Evolutionary conservation across 495 filamentous ascomycete genomes (phyloP).

Genomic region (Daldinia bambusicola): DNA sequence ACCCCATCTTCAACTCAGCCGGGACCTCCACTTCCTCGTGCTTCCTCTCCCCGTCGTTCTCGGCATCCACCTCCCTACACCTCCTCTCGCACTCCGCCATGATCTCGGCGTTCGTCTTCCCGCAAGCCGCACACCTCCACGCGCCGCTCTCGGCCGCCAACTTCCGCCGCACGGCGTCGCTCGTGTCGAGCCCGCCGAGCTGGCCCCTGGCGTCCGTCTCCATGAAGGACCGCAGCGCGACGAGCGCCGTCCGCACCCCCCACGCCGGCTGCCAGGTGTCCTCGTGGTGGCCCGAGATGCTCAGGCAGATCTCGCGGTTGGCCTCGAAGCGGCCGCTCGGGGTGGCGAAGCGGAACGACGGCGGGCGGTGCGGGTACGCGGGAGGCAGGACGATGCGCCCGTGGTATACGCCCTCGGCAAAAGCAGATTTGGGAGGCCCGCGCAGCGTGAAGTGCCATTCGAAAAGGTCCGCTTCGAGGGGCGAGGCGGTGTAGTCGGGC

Average conservation of each 20-base stretch:
- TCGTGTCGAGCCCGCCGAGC: slow-evolving; percentile 86
- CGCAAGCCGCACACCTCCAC: slow-evolving; percentile 75
- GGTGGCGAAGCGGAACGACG: slow-evolving; percentile 92
- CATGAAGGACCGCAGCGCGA: slow-evolving; percentile 78
- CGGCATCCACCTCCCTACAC: slow-evolving; percentile 63
- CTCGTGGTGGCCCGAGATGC: slow-evolving; percentile 93
- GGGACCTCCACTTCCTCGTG: slow-evolving; percentile 63
- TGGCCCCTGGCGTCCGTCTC: slow-evolving; percentile 80
- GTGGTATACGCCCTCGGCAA: slow-evolving; percentile 87
- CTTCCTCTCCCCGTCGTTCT: slow-evolving; percentile 22
- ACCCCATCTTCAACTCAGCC: slow-evolving; percentile 67
- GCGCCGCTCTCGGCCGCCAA: slow-evolving; percentile 69
- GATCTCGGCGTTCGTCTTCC: slow-evolving; percentile 74
- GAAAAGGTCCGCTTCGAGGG: slow-evolving; percentile 88
- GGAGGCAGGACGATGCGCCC: slow-evolving; percentile 92
- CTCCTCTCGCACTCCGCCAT: slow-evolving; percentile 71
- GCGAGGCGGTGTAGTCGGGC: slow-evolving; percentile 81
- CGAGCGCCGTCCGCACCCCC: slow-evolving; percentile 85
- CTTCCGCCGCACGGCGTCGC: slow-evolving; percentile 66
- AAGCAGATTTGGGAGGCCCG: slow-evolving; percentile 84
- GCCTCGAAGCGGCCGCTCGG: slow-evolving; percentile 93
- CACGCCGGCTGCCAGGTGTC: slow-evolving; percentile 99
- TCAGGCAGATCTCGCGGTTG: slow-evolving; percentile 96
- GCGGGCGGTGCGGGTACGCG: slow-evolving; percentile 87
- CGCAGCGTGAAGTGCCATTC: slow-evolving; percentile 99